Evolutionary conservation across 1,284 basidiomycete genomes (phyloP).

Genomic region (Phenoliferia sp.): DNA sequence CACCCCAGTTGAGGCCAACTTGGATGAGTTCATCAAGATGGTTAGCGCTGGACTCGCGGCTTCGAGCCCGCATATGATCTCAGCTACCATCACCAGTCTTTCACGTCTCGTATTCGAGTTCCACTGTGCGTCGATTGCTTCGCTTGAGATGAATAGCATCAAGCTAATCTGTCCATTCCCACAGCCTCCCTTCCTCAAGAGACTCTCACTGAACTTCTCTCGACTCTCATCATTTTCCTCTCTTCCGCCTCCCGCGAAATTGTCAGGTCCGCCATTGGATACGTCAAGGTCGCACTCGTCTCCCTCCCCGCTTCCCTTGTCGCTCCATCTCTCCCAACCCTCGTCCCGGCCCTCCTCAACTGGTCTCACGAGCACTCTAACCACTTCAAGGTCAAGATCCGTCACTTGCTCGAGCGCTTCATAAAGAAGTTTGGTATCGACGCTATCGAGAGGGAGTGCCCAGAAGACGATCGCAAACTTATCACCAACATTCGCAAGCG

Average conservation of each 20-base stretch:
- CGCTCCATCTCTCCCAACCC: slow-evolving; percentile 64
- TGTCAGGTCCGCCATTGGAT: slow-evolving; percentile 91
- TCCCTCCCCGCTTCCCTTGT: slow-evolving; percentile 68
- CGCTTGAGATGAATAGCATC: background rate
- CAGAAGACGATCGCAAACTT: slow-evolving; percentile 69
- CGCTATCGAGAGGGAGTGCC: slow-evolving; percentile 57
- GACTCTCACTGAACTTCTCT: slow-evolving; percentile 82
- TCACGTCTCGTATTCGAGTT: slow-evolving; percentile 95
- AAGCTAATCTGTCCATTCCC: slow-evolving; percentile 3
- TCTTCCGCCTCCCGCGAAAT: slow-evolving; percentile 94
- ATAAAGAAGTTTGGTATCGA: slow-evolving; percentile 86
- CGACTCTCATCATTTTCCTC: slow-evolving; percentile 84
- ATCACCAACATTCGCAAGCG: slow-evolving; percentile 85
- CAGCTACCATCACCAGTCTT: slow-evolving; percentile 89
- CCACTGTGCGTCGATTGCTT: slow-evolving; percentile 56
- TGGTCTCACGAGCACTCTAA: slow-evolving; percentile 99
- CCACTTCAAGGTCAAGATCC: slow-evolving; percentile 95
- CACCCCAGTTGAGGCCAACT: slow-evolving; percentile 54
- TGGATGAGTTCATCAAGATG: slow-evolving; percentile 96
- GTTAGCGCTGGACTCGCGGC: slow-evolving; percentile 91
- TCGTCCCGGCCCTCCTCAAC: slow-evolving; percentile 78
- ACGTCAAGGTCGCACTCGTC: slow-evolving; percentile 89
- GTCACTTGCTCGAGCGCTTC: slow-evolving; percentile 95
- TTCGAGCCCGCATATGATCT: slow-evolving; percentile 95
- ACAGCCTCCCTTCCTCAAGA: slow-evolving; percentile 64